Evolutionary conservation across 345 rosid species (phyloP).

Genomic region (Acer negundo): DNA sequence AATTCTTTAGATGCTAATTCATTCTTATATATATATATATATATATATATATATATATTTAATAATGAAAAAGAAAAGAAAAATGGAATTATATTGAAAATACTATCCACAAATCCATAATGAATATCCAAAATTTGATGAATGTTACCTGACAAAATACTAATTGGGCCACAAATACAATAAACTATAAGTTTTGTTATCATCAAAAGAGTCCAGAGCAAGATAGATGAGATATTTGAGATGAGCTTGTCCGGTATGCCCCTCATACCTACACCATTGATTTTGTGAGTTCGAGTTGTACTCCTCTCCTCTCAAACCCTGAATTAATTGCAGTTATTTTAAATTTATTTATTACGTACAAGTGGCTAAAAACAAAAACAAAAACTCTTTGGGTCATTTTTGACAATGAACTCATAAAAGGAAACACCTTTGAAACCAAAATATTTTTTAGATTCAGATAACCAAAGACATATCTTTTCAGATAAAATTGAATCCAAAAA

Average conservation of each 20-base stretch:
- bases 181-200: background rate
- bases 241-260: no score
- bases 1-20: slow-evolving; percentile 26
- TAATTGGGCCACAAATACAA: slow-evolving; percentile 7
- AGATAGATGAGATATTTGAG: background rate
- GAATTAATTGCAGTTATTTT: no score
- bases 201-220: background rate
- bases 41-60: slow-evolving; percentile 17
- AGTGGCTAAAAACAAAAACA: no score
- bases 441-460: background rate
- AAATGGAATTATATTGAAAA: background rate
- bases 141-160: background rate
- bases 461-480: background rate
- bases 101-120: background rate
- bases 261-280: no score
- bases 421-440: no score
- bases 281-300: no score
- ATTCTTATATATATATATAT: slow-evolving; percentile 13
- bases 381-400: background rate
- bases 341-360: no score
- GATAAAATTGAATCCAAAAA: background rate
- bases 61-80: no score
- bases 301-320: no score
- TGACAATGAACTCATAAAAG: background rate
- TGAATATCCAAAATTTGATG: background rate